Evolutionary conservation across 208 protist genomes (phyloP).

Genomic region (Trypanosoma cruzi): DNA sequence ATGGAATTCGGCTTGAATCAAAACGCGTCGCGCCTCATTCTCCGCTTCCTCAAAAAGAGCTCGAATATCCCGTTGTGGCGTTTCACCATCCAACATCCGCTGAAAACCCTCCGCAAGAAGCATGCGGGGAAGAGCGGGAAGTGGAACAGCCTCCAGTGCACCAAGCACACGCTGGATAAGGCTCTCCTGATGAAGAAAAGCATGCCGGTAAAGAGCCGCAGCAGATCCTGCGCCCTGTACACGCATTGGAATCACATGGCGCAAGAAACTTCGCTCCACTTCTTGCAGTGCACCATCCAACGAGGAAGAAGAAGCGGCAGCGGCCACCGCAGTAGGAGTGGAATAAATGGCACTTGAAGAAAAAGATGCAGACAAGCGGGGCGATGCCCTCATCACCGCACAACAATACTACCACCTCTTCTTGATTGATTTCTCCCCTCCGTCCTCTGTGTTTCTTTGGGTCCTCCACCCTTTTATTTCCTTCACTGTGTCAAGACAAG

Average conservation of each 20-base stretch:
- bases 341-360: not conserved
- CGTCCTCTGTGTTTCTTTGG: not conserved
- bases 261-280: slow-evolving; percentile 57
- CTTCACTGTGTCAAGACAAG: not conserved
- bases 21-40: slow-evolving; percentile 50
- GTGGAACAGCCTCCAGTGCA: slow-evolving; percentile 65
- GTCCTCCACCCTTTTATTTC: not conserved
- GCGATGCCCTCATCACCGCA: slow-evolving; percentile 5
- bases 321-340: not conserved
- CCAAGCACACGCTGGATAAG: slow-evolving; percentile 63
- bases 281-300: not conserved
- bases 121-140: slow-evolving; percentile 77
- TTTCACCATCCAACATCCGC: slow-evolving; percentile 62
- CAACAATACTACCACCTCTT: not conserved
- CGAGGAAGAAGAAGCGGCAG: not conserved
- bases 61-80: slow-evolving; percentile 76
- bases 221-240: slow-evolving; percentile 56
- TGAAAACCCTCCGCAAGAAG: slow-evolving; percentile 87
- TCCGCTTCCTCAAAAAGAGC: slow-evolving; percentile 78
- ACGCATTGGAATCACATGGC: slow-evolving; percentile 74
- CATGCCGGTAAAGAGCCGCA: slow-evolving; percentile 64
- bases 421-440: not conserved
- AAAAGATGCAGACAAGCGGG: not conserved
- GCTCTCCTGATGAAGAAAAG: slow-evolving; percentile 65
- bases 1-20: slow-evolving; percentile 43